These are phyloP conservation scores for Withania somnifera DNA, from an alignment of 305 asterid species.

Conservation along the genomic window DNA sequence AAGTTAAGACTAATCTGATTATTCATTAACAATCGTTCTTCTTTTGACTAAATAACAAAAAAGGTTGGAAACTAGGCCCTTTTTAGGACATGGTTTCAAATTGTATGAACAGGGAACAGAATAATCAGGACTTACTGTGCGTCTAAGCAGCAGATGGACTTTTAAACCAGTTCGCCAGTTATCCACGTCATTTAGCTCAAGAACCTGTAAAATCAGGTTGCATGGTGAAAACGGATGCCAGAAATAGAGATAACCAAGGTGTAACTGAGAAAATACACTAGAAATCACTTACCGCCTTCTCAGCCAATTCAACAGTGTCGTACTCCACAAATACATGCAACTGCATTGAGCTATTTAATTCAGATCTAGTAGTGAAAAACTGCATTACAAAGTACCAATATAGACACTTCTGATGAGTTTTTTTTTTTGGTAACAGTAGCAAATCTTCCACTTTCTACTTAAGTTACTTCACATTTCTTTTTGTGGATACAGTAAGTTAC, in stretches of 20 bases:
- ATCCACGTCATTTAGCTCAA: constrained; percentile 62
- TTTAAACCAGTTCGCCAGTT: constrained; percentile 84
- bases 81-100: not conserved
- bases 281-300: constrained; percentile 55
- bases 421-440: not conserved
- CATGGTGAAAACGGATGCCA: not conserved
- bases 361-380: not conserved
- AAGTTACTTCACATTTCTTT: not conserved
- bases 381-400: not conserved
- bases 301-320: constrained; percentile 69
- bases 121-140: constrained; percentile 32
- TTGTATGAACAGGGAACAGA: not conserved
- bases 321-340: constrained; percentile 91
- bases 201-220: constrained; percentile 31
- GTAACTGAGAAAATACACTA: not conserved
- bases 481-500: not conserved
- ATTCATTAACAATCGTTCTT: not conserved
- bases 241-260: not conserved
- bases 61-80: not conserved
- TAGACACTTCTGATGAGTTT: not conserved
- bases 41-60: not conserved
- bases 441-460: not conserved
- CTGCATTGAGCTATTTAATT: constrained; percentile 28
- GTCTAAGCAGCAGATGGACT: constrained; percentile 57
- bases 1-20: not conserved